phyloP scores from a whole-genome alignment of 805 yeast genomes.

The Kodamaea hsintzibuensis region DNA sequence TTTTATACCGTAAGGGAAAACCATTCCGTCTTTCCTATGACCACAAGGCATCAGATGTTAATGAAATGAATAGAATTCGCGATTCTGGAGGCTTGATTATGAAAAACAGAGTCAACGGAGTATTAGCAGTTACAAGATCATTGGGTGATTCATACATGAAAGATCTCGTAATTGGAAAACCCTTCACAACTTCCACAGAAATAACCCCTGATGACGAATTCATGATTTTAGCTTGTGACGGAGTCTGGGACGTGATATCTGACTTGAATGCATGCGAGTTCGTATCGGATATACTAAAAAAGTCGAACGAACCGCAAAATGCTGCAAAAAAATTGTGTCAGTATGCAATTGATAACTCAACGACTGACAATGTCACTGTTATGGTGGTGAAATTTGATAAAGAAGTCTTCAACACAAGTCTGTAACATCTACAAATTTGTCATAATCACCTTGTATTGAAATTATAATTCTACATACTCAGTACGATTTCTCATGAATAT shows the following conservation, averaged over 20 bases:
- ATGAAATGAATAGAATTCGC: slow-evolving; percentile 75
- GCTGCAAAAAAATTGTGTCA: slow-evolving; percentile 71
- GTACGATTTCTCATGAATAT: slow-evolving; percentile 1
- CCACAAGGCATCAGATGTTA: slow-evolving; percentile 83
- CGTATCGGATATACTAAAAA: slow-evolving; percentile 48
- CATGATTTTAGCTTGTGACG: slow-evolving; percentile 92
- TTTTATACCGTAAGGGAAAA: slow-evolving; percentile 69
- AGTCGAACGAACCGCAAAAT: slow-evolving; percentile 49
- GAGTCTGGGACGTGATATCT: slow-evolving; percentile 91
- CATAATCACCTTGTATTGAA: neutral
- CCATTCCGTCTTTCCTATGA: slow-evolving; percentile 86
- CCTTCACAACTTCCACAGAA: slow-evolving; percentile 88
- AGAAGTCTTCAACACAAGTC: slow-evolving; percentile 32
- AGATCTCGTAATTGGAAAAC: slow-evolving; percentile 82
- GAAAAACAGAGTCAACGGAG: slow-evolving; percentile 92
- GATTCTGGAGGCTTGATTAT: slow-evolving; percentile 83
- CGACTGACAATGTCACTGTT: slow-evolving; percentile 90
- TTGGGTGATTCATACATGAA: slow-evolving; percentile 94
- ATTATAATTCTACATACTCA: neutral
- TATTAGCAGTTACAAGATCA: slow-evolving; percentile 90
- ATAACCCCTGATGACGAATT: slow-evolving; percentile 68
- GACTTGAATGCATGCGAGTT: slow-evolving; percentile 83
- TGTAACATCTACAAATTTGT: too few relatives aligned
- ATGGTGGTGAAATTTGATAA: slow-evolving; percentile 74
- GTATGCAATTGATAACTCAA: slow-evolving; percentile 72